These are phyloP conservation scores for Suillus ampliporus DNA, from an alignment of 768 basidiomycete species.

Conservation along the genomic window DNA sequence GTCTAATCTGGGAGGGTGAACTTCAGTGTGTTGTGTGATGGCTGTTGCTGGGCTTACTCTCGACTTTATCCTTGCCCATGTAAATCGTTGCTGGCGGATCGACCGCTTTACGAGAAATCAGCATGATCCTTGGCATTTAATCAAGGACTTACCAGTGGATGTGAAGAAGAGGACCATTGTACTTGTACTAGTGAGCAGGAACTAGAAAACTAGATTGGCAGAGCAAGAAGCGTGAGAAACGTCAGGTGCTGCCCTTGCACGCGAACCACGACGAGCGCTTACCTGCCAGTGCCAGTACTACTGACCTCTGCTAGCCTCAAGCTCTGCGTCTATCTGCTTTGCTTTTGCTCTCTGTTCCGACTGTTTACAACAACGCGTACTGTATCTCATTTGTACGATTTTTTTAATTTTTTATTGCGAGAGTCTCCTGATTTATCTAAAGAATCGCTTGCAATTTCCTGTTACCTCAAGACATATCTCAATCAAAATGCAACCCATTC, in stretches of 20 bases:
- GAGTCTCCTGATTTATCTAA: not conserved
- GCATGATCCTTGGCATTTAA: not conserved
- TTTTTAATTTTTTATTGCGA: not conserved
- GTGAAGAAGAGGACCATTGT: conserved; percentile 67
- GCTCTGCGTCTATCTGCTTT: not conserved
- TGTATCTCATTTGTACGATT: not conserved
- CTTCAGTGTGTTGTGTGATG: conserved; percentile 1
- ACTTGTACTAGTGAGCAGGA: not conserved
- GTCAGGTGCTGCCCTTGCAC: not conserved
- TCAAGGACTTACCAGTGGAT: conserved; percentile 46
- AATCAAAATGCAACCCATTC: conserved; percentile 62
- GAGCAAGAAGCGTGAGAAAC: not conserved
- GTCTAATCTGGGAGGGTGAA: conserved; percentile 57
- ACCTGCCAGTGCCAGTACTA: not conserved
- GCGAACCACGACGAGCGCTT: conserved; percentile 7
- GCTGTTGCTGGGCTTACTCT: conserved; percentile 62
- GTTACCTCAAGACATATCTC: not conserved
- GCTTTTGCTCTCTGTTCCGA: not conserved
- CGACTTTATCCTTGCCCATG: conserved; percentile 97
- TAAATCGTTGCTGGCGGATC: conserved; percentile 77
- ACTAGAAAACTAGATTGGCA: not conserved
- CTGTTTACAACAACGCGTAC: not conserved
- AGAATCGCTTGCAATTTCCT: conserved; percentile 3
- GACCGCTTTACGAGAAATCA: conserved; percentile 44
- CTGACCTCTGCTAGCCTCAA: not conserved